Base-by-base conservation (phyloP, 495 filamentous ascomycete species). In the Hypoxylon fuscum region DNA sequence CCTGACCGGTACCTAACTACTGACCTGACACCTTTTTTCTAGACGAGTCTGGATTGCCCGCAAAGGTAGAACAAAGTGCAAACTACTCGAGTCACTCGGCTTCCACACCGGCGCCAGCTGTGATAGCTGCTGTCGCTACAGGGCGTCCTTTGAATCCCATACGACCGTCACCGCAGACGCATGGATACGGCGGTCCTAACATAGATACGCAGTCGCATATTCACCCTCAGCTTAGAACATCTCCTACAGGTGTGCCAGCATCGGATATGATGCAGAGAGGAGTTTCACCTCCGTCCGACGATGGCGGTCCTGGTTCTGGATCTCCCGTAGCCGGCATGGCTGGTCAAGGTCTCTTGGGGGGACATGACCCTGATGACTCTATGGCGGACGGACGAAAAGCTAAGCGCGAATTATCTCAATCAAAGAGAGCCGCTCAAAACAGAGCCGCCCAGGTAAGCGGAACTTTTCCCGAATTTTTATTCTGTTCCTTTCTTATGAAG, bases 361-460 rank as follows among this genome's bases (percentile, higher is more conserved):
- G 62, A 15, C 69, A 69, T 21, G 69, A 72, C 14, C 56, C 55
- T 17, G 74, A 77, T 17, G 63, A 69, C 15, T 49, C 53, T 1
- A 58, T 74, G 14, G 52, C 64, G 18, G 79, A 82, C 46, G 77
- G 77, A 18, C 71, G 77, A 45, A 81, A 79, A 59, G 73, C 74
- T 9, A 96, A 97, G 77, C 83, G 95, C 38, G 95, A 97, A 76
- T 77, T 98, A 44, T 96, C 92, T 18, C 93, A 91, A 11, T 95
- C 91, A 40, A 98, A 98, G 77, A 88, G 95, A 61, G 95, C 95
- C 15, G 95, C 96, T 35, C 95, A 98, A 74, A 98, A 98, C 69
- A 83, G 95, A 67, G 95, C 95, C 64, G 95, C 95, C 42, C 95
- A 98, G 88, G 95, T 97, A 40, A 72, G 77, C 76, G 32, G 50